Conservation (phyloP, 805 yeast species). For the Yarrowia sp. region DNA sequence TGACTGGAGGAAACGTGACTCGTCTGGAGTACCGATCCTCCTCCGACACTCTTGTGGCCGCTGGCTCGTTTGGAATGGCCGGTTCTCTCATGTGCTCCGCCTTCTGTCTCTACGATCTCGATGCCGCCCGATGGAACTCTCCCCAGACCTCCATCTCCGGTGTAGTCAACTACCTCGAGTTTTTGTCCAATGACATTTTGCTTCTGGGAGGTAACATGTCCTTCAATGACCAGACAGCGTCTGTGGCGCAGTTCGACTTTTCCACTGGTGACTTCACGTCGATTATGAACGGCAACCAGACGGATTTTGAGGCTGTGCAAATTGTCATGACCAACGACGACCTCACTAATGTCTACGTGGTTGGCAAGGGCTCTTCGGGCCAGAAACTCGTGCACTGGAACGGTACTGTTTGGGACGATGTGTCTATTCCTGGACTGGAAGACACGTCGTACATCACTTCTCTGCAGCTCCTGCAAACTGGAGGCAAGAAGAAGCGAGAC, state of each 20-base stretch:
- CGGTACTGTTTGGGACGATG: constrained; percentile 29
- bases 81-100: constrained; percentile 64
- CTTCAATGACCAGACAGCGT: constrained; percentile 50
- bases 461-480: constrained; percentile 27
- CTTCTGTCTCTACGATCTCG: constrained; percentile 70
- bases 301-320: constrained; percentile 30
- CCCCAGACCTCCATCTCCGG: constrained; percentile 56
- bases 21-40: constrained; percentile 54
- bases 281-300: constrained; percentile 22
- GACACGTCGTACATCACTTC: constrained; percentile 5
- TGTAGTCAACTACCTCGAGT: constrained; percentile 60
- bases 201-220: constrained; percentile 64
- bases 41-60: constrained; percentile 62
- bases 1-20: constrained; percentile 53
- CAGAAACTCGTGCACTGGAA: constrained; percentile 29
- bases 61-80: constrained; percentile 71
- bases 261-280: constrained; percentile 47
- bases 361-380: constrained; percentile 3
- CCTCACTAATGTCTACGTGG: constrained; percentile 22
- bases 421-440: constrained; percentile 20
- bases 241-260: constrained; percentile 65
- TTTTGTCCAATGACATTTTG: constrained; percentile 53
- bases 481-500: constrained; percentile 27
- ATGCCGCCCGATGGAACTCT: constrained; percentile 62
- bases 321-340: constrained; percentile 32